Base-by-base conservation (phyloP, 116 monocot species). In the Phalaenopsis hybrid region DNA sequence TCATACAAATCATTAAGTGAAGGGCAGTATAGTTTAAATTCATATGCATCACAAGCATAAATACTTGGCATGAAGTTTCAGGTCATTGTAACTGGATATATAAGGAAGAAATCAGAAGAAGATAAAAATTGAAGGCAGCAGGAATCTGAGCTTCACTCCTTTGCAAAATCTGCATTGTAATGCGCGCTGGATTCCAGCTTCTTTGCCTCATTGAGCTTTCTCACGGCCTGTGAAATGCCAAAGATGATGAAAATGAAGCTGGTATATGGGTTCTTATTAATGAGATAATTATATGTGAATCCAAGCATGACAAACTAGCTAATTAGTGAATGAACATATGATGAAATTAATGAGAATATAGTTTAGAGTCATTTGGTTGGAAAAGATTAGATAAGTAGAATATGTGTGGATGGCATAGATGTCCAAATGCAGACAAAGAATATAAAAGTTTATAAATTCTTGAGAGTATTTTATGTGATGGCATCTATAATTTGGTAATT, bases 201-300 rank as follows among this genome's bases (percentile, higher is more conserved):
- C 81, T 87, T 87, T 13, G 87, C 87, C 63, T 87, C 87, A 12
- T 81, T 87, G 78, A 87, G 51, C 67, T 87, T 87, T 15, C 87
- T 68, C 44, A 87, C 84, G 50, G 87, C 84, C 87, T 87, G 75
- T 77, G 13, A 77, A 46, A 65, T 55, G 16, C 18, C 10, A 46
- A 15, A 45, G 20, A 61, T 6, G 17, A 18, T 59, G 61, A 81
- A 75, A 74, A 7, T 23, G 67, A 28, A 67, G 8, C 28, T 28
- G 7, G 67, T 2, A 59, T 2, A 59, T 59, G 20, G 17, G 17
- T 18, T 59, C 59, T 3, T 59, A 28, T 23, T 9, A 7, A 37
- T 67, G 2, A 1, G 25, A 67, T 25, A 67, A 67, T 67, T 11
- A 67, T 25, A 67, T 7, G 16, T 28, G 11, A 67, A 28, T 67